Conservation (phyloP, 306 rosid genomes). For the Begonia loranthoides region DNA sequence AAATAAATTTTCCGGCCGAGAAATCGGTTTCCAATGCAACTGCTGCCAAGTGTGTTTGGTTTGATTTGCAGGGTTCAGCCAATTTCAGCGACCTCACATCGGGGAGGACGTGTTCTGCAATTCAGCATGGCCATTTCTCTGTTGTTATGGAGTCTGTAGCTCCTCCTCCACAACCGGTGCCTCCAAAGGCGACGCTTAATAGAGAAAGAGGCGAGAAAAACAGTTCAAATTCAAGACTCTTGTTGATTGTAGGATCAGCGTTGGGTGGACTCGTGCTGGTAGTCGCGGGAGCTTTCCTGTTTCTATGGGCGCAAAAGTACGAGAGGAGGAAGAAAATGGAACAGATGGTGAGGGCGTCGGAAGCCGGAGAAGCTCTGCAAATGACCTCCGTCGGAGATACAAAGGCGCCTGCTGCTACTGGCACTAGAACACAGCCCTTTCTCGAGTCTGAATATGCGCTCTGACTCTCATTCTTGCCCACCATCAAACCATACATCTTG, state of each 20-base stretch:
- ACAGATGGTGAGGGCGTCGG: slow-evolving; percentile 68
- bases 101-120: slow-evolving; percentile 32
- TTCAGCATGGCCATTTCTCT: slow-evolving; percentile 69
- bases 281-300: slow-evolving; percentile 22
- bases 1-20: slow-evolving; percentile 31
- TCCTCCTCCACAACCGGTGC: slow-evolving; percentile 14
- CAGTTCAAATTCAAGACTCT: too few relatives aligned
- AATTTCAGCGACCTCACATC: slow-evolving; percentile 36
- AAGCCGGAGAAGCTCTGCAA: slow-evolving; percentile 63
- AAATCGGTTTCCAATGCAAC: slow-evolving; percentile 24
- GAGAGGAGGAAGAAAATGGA: slow-evolving; percentile 48
- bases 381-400: slow-evolving; percentile 64
- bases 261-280: slow-evolving; percentile 59
- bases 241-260: slow-evolving; percentile 37
- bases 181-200: slow-evolving; percentile 10
- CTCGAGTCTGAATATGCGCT: slow-evolving; percentile 80
- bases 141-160: slow-evolving; percentile 36
- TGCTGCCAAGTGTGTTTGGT: slow-evolving; percentile 41
- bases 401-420: slow-evolving; percentile 71
- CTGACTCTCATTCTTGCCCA: slow-evolving; percentile 14
- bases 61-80: slow-evolving; percentile 33
- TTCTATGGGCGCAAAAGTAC: slow-evolving; percentile 38
- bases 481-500: too few relatives aligned
- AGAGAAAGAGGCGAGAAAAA: slow-evolving; percentile 2
- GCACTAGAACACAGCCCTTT: slow-evolving; percentile 64